These are phyloP conservation scores for Chytriomyces confervae DNA, from an alignment of 192 early-diverging fungal genomes.

Conservation along the genomic window DNA sequence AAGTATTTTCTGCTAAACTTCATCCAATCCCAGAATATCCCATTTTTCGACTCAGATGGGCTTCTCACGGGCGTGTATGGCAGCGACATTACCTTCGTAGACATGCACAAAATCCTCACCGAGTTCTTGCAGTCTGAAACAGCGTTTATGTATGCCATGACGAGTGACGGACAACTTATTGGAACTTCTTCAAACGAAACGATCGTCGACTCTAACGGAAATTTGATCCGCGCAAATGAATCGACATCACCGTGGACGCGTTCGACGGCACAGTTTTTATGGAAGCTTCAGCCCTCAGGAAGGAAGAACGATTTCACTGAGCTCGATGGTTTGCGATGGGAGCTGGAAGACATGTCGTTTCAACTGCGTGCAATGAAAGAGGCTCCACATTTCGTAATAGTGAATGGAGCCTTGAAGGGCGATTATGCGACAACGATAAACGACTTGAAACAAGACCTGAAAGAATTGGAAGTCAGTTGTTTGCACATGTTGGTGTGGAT, in stretches of 20 bases:
- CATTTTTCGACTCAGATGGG: neutral
- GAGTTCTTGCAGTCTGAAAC: neutral
- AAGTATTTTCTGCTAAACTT: neutral
- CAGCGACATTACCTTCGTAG: neutral
- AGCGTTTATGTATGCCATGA: neutral
- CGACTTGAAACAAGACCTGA: neutral
- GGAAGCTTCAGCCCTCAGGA: neutral
- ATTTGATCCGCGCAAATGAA: neutral
- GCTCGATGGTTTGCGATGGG: neutral
- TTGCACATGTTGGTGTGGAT: neutral
- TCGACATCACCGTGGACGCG: no score
- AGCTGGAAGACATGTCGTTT: neutral
- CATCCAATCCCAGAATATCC: neutral
- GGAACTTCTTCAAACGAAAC: neutral
- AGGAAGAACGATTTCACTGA: neutral
- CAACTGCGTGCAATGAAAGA: constrained; percentile 9
- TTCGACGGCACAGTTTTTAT: no score
- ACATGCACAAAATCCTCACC: neutral
- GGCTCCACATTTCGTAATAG: neutral
- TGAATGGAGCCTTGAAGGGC: constrained; percentile 1
- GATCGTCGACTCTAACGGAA: neutral
- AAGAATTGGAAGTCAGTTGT: neutral
- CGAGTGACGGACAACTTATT: neutral
- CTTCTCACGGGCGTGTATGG: neutral
- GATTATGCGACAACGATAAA: neutral